These are phyloP conservation scores for Trypanosoma mega DNA, from an alignment of 208 protist genomes.

Conservation along the genomic window DNA sequence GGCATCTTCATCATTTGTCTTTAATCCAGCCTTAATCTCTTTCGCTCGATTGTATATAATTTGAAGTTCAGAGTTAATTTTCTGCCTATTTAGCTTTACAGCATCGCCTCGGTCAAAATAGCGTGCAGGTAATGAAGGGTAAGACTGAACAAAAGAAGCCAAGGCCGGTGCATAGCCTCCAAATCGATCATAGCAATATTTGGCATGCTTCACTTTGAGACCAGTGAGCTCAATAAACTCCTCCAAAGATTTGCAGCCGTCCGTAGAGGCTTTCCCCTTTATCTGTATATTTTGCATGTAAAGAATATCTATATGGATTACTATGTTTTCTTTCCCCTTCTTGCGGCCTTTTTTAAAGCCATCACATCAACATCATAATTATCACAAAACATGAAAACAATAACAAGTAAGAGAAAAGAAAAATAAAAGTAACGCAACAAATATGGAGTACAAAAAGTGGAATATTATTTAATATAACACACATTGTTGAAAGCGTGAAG, in stretches of 20 bases:
- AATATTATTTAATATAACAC: too few species aligned
- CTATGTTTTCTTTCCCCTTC: too few species aligned
- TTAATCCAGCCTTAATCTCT: conserved; percentile 41
- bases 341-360: too few species aligned
- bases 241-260: not conserved
- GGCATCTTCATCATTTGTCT: conserved; percentile 42
- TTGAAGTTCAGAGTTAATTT: conserved; percentile 52
- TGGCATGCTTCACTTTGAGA: conserved; percentile 35
- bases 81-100: conserved; percentile 22
- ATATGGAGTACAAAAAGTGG: too few species aligned
- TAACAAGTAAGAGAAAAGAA: too few species aligned
- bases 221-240: conserved; percentile 49
- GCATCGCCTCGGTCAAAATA: conserved; percentile 43
- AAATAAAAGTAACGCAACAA: too few species aligned
- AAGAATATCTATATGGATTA: too few species aligned
- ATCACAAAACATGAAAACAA: too few species aligned
- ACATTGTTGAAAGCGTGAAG: too few species aligned
- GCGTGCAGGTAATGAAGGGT: conserved; percentile 27
- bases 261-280: too few species aligned
- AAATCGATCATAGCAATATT: conserved; percentile 42
- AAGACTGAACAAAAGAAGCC: conserved; percentile 66
- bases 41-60: conserved; percentile 46
- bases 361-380: too few species aligned
- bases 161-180: conserved; percentile 48
- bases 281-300: too few species aligned